A percentile compares a stretch with the other conserved stretches of the same genome.
phyloP scores from a whole-genome alignment of 768 basidiomycete species.

The Aureoboletus auriporus region DNA sequence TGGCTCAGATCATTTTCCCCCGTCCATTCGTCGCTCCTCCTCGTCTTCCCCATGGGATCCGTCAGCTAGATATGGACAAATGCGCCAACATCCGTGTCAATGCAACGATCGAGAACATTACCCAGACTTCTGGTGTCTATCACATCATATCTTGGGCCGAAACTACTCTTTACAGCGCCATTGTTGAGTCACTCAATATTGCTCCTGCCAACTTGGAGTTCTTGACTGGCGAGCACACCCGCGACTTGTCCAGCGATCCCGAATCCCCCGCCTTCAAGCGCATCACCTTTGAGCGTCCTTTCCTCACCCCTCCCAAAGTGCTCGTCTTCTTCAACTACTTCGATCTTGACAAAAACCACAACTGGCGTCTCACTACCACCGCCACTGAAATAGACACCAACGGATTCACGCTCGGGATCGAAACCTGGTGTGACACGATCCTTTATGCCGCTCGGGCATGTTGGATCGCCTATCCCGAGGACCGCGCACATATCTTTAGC shows the following conservation, averaged over 20 bases:
- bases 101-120: constrained; percentile 5
- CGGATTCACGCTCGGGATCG: constrained; percentile 15
- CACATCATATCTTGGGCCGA: constrained; percentile 4
- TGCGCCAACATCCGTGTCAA: constrained; percentile 9
- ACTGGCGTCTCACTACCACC: constrained; percentile 7
- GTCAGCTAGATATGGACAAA: constrained; percentile 3
- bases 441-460: constrained; percentile 1
- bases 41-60: constrained; percentile 15
- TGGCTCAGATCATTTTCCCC: constrained; percentile 4
- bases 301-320: constrained; percentile 14
- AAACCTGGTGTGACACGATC: constrained; percentile 7
- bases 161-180: background rate
- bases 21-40: constrained; percentile 12
- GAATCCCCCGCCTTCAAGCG: constrained; percentile 1
- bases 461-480: constrained; percentile 21
- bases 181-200: constrained; percentile 2
- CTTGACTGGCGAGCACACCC: constrained; percentile 9
- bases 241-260: background rate
- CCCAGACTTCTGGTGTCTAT: constrained; percentile 1
- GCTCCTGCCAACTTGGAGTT: constrained; percentile 12
- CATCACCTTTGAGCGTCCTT: constrained; percentile 10
- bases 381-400: constrained; percentile 8
- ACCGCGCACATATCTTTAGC: constrained; percentile 16
- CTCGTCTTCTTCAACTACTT: constrained; percentile 12
- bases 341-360: constrained; percentile 3